Evolutionary conservation across 306 rosid genomes (phyloP).

Genomic region (Luffa acutangula): DNA sequence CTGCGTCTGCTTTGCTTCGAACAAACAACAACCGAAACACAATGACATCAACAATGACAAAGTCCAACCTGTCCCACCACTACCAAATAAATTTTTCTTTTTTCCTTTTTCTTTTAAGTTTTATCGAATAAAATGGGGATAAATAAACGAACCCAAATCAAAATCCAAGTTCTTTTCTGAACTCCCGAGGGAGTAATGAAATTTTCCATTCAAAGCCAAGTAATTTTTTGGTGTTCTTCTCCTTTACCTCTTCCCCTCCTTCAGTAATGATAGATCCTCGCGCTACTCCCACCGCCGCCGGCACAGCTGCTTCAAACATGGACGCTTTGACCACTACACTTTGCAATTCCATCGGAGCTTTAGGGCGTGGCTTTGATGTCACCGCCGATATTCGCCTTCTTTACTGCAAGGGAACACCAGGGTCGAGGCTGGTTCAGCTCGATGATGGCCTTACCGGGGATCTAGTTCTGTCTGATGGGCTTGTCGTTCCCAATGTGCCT

Average conservation of each 20-base stretch:
- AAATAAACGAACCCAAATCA: conserved; percentile 3
- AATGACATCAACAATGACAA: conserved; percentile 9
- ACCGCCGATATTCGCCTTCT: conserved; percentile 92
- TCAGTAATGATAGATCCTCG: conserved; percentile 13
- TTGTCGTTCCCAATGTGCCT: conserved; percentile 58
- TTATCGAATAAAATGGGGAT: background rate
- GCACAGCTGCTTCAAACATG: conserved; percentile 19
- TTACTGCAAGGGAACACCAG: conserved; percentile 87
- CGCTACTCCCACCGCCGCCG: conserved; percentile 24
- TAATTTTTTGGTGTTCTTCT: background rate
- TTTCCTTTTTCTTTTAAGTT: background rate
- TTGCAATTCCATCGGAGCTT: conserved; percentile 69
- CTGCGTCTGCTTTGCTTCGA: background rate
- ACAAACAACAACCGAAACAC: background rate
- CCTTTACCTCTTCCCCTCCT: background rate
- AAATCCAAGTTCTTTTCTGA: background rate
- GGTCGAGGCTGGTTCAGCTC: conserved; percentile 66
- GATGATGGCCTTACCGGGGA: conserved; percentile 44
- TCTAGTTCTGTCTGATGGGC: conserved; percentile 41
- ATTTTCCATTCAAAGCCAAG: background rate
- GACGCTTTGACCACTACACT: conserved; percentile 64
- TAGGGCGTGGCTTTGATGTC: conserved; percentile 95
- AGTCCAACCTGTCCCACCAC: conserved; percentile 13
- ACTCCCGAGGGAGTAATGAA: background rate
- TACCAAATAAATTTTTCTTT: background rate